Evolutionary conservation across 2,329 filamentous ascomycete species (phyloP).

Genomic region (Cladosporium sp.): DNA sequence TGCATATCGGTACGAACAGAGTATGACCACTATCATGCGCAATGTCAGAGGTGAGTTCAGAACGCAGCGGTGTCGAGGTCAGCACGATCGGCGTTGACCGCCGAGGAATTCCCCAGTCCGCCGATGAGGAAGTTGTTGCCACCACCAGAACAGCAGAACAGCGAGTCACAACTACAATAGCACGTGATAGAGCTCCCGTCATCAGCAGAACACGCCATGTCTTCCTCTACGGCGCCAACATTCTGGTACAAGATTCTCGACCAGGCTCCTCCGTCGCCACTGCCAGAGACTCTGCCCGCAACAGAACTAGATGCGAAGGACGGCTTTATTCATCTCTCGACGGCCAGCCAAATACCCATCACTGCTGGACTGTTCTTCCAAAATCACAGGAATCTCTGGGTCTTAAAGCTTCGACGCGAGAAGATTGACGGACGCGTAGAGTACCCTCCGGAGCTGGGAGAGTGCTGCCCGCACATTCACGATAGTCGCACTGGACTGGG

Average conservation of each 20-base stretch:
- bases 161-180: background rate
- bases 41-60: background rate
- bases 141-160: background rate
- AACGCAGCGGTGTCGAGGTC: background rate
- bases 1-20: too few relatives aligned
- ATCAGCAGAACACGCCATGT: background rate
- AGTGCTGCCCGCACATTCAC: slow-evolving; percentile 23
- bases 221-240: background rate
- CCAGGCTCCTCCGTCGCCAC: slow-evolving; percentile 17
- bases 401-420: slow-evolving; percentile 22
- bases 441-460: slow-evolving; percentile 18
- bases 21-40: too few relatives aligned
- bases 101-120: background rate
- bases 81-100: too few relatives aligned
- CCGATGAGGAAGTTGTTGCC: background rate
- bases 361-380: slow-evolving; percentile 28
- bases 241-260: slow-evolving; percentile 31
- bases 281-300: slow-evolving; percentile 23
- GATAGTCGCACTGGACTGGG: slow-evolving; percentile 21
- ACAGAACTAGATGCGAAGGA: slow-evolving; percentile 24
- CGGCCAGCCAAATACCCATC: slow-evolving; percentile 24
- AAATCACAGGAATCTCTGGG: slow-evolving; percentile 18
- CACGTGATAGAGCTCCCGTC: background rate
- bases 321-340: slow-evolving; percentile 27
- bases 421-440: slow-evolving; percentile 22